Evolutionary conservation across 148 eudicot genomes (phyloP).

Genomic region (Silene conica): DNA sequence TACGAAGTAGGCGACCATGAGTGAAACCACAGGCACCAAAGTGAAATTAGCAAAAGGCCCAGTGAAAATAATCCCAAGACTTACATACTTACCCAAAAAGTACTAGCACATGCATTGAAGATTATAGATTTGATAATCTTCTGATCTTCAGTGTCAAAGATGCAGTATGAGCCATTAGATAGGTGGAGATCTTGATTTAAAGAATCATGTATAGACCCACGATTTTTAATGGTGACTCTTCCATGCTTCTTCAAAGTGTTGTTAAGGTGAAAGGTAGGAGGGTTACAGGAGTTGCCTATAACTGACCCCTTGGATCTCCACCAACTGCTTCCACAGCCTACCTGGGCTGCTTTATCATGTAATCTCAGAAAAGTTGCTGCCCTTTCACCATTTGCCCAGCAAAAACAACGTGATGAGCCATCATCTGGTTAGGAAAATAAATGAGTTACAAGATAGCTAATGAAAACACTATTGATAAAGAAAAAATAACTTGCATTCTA

Average conservation of each 20-base stretch:
- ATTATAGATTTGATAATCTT: constrained; percentile 42
- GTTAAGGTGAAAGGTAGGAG: constrained; percentile 28
- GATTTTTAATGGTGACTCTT: constrained; percentile 53
- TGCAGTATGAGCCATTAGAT: constrained; percentile 36
- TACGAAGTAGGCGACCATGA: neutral
- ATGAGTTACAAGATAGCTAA: neutral
- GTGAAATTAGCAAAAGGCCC: neutral
- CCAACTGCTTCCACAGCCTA: constrained; percentile 24
- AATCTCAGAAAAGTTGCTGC: constrained; percentile 58
- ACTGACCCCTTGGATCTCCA: constrained; percentile 20
- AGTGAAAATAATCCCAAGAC: neutral
- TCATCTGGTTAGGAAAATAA: constrained; percentile 45
- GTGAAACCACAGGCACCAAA: neutral
- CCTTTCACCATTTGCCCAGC: constrained; percentile 68
- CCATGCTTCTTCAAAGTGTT: constrained; percentile 55
- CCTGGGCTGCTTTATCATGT: constrained; percentile 32
- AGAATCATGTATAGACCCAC: constrained; percentile 53
- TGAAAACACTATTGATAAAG: neutral
- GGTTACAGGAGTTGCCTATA: constrained; percentile 17
- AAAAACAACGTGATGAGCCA: constrained; percentile 71
- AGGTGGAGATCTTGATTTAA: constrained; percentile 52
- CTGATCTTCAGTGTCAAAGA: constrained; percentile 44
- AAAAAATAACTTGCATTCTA: neutral
- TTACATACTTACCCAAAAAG: constrained; percentile 52
- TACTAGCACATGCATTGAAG: constrained; percentile 55